Base-by-base conservation (phyloP, 371 early-diverging fungal species). In the Mortierella sp. region DNA sequence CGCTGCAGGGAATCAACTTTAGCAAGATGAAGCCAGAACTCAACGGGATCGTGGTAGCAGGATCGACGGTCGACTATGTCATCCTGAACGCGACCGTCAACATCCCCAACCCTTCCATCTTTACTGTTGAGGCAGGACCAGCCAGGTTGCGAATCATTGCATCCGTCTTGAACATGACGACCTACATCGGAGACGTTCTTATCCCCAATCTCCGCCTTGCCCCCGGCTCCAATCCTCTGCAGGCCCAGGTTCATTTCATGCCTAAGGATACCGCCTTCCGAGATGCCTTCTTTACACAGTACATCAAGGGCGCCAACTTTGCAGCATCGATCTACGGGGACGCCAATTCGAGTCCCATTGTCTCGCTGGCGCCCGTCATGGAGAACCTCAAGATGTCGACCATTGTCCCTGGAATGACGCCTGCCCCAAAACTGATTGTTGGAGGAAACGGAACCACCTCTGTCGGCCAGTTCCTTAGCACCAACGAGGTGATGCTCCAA, bases 61-160 rank as follows among this genome's bases (percentile, higher is more conserved):
- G 78, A 3, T 81, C 78, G 19, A 84, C 80, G 11, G 52, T 70
- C 8, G 71, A 80, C 14, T 81, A 76, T 70, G 72, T 84, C 34
- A 47, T 78, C 24, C 34, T 84, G 16, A 84, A 80, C 54, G 81
- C 81, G 21, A 84, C 84, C 0, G 78, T 84, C 21, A 44, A 65
- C 19, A 78, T 84, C 65, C 55, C 72, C 52, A 84, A 84, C 54
- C 84, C 84, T 1, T 80, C 84, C 8, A 77, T 84, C 50, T 84
- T 84, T 47, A 45, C 72, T 11, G 81, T 84, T 44, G 75, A 80
- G 2, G 81, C 81, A 7, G 84, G 84, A 8, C 80, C 80, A 1
- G 76, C 63, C 1, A 75, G 70, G 0, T 54, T 84, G 14, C 79
- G 80, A 14, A 76, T 84, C 24, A 31, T 55, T 24, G 75, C 73